Evolutionary conservation across 805 yeast species (phyloP).

Genomic region (fission yeast (Schizosaccharomyces pombe)): DNA sequence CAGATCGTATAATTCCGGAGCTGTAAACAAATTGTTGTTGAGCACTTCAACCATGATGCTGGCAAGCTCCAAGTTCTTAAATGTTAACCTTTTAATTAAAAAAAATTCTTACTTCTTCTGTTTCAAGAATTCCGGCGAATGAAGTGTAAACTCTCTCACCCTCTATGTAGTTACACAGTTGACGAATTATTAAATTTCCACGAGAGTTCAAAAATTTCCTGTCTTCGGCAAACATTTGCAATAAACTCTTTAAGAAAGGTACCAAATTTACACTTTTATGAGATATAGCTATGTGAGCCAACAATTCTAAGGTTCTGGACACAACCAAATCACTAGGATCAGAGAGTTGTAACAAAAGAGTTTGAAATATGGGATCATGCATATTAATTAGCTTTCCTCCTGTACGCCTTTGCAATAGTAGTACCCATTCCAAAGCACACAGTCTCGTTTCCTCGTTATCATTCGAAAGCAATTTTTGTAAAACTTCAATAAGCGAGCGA

Average conservation of each 20-base stretch:
- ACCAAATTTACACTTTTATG: slow-evolving; percentile 56
- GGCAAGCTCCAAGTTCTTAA: slow-evolving; percentile 33
- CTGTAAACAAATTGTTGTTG: slow-evolving; percentile 63
- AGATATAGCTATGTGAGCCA: slow-evolving; percentile 49
- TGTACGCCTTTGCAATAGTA: slow-evolving; percentile 50
- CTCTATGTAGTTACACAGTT: slow-evolving; percentile 55
- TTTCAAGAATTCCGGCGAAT: slow-evolving; percentile 47
- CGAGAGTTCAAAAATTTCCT: slow-evolving; percentile 38
- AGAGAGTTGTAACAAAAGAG: slow-evolving; percentile 46
- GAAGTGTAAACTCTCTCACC: slow-evolving; percentile 68
- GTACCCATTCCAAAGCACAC: slow-evolving; percentile 75
- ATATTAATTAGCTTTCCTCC: slow-evolving; percentile 28
- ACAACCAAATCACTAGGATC: slow-evolving; percentile 63
- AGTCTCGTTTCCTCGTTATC: slow-evolving; percentile 63
- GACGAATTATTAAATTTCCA: slow-evolving; percentile 65
- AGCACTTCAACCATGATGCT: slow-evolving; percentile 66
- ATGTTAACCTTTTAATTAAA: not conserved
- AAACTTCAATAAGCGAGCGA: slow-evolving; percentile 39
- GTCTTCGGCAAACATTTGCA: slow-evolving; percentile 48
- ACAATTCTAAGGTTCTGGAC: slow-evolving; percentile 41
- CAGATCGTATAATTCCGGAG: slow-evolving; percentile 52
- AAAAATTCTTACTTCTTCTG: slow-evolving; percentile 20
- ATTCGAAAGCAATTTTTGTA: slow-evolving; percentile 47
- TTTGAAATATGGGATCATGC: slow-evolving; percentile 43
- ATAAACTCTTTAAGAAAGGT: slow-evolving; percentile 46